phyloP scores from a whole-genome alignment of 1,139 yeast species.

The Arxiozyma bovina region DNA sequence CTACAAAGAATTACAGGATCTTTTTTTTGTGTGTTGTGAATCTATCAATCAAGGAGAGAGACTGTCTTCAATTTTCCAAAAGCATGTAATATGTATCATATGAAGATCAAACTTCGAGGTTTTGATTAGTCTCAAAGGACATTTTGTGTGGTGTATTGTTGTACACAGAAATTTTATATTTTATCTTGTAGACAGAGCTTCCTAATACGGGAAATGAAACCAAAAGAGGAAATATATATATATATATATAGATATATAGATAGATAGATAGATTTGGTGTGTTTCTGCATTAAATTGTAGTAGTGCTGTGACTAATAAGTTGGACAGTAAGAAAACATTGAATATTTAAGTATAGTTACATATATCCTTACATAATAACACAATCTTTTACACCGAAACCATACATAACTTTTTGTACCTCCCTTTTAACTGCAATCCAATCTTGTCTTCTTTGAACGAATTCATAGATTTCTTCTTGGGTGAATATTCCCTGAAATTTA shows the following conservation, averaged over 20 bases:
- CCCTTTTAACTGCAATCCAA: constrained; percentile 66
- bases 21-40: not conserved
- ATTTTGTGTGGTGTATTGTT: not conserved
- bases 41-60: not conserved
- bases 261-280: not conserved
- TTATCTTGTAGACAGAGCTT: too few relatives aligned
- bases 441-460: constrained; percentile 83
- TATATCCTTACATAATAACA: constrained; percentile 22
- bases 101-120: not conserved
- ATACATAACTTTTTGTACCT: constrained; percentile 91
- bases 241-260: too few relatives aligned
- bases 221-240: not conserved
- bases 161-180: not conserved
- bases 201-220: not conserved
- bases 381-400: constrained; percentile 72
- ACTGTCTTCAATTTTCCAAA: not conserved
- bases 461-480: constrained; percentile 88
- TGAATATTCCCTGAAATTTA: constrained; percentile 80
- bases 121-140: not conserved
- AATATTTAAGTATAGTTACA: not conserved
- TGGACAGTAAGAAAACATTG: not conserved
- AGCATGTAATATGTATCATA: not conserved
- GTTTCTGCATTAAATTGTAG: too few relatives aligned
- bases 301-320: too few relatives aligned
- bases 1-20: not conserved